Evolutionary conservation across 1,284 basidiomycete species (phyloP), one percentile per base, ranked within the genome.

Genomic region (Trametes hirsuta): DNA sequence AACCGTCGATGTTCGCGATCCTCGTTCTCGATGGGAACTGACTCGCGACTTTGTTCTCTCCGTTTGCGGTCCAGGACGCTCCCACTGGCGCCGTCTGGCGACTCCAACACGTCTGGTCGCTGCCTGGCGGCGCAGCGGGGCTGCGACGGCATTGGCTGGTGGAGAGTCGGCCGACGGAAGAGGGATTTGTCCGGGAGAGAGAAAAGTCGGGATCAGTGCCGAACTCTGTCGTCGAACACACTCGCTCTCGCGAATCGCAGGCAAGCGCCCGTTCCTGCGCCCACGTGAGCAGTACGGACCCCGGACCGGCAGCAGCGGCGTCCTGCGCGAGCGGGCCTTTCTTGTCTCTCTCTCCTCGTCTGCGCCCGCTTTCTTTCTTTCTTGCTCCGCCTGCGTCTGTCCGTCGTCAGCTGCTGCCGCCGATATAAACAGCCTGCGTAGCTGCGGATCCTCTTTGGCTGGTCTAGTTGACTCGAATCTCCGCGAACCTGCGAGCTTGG

Each of bases 1-100:
- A 52, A 41, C 21, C 44, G 50, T 47, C 42, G 49, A 24, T 22
- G 56, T 58, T 58, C 49, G 49, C 56, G 56, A 58, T 58, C 56
- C 56, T 58, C 56, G 50, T 52, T 52, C 41, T 49, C n/a, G 15
- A 30, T 30, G 30, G 30, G 30, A 30, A 30, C 30, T 30, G 30
- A 30, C 30, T 30, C 5, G 30, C 30, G 30, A 30, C 30, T 4
- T 8, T 30, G 46, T 40, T 40, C 39, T 40, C 14, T 3, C 39
- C 39, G 39, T 12, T 40, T 18, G 14, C 11, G 39, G 39, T 14
- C 39, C 14, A 18, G n/a, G 39, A 40, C 30, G 30, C 30, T 30
- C 30, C 30, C 30, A 30, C 30, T 30, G 30, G 8, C 30, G 30
- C 4, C 5, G 30, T 18, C 18, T 18, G 18, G 18, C 18, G 18